A percentile compares a stretch with the other conserved stretches of the same genome.
phyloP scores from a whole-genome alignment of 176 grass and related monocot genomes.

The Cocos nucifera region DNA sequence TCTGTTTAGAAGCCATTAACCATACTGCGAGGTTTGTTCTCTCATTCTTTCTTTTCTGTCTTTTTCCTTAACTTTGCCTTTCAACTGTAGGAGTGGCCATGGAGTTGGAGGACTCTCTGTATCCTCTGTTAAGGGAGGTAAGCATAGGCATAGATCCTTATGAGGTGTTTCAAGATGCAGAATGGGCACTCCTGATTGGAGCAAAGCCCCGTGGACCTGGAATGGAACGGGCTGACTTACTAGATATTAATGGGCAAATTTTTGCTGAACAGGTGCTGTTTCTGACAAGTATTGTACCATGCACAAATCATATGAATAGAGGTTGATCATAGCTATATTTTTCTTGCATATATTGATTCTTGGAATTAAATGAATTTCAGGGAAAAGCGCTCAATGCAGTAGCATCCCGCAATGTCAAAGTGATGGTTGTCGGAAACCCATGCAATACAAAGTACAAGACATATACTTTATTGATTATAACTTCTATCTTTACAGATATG shows the following conservation, averaged over 20 bases:
- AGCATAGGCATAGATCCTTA: constrained; percentile 83
- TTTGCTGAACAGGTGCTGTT: constrained; percentile 71
- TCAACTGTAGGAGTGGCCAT: constrained; percentile 74
- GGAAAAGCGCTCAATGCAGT: constrained; percentile 94
- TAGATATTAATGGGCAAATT: constrained; percentile 96
- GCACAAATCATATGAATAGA: neutral
- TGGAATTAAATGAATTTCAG: constrained; percentile 28
- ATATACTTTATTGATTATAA: too few species aligned
- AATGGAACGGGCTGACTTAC: constrained; percentile 75
- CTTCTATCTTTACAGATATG: too few species aligned
- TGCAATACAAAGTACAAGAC: constrained; percentile 87
- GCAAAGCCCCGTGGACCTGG: constrained; percentile 94
- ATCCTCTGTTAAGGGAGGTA: constrained; percentile 88
- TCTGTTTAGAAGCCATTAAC: too few species aligned
- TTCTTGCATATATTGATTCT: too few species aligned
- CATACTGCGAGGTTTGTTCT: neutral
- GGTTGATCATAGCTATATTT: too few species aligned
- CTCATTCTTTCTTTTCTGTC: constrained; percentile 12
- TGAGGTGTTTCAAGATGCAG: constrained; percentile 60
- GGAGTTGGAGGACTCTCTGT: constrained; percentile 93
- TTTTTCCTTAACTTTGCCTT: constrained; percentile 5
- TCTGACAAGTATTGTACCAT: neutral
- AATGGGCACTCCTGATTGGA: constrained; percentile 94
- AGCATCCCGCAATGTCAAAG: constrained; percentile 77
- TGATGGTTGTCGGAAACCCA: constrained; percentile 84